Percentiles rank a stretch among this genome's conserved stretches.
Evolutionary conservation across 108 stramenopile species (phyloP).

Genomic region (Thalassiosira profunda): DNA sequence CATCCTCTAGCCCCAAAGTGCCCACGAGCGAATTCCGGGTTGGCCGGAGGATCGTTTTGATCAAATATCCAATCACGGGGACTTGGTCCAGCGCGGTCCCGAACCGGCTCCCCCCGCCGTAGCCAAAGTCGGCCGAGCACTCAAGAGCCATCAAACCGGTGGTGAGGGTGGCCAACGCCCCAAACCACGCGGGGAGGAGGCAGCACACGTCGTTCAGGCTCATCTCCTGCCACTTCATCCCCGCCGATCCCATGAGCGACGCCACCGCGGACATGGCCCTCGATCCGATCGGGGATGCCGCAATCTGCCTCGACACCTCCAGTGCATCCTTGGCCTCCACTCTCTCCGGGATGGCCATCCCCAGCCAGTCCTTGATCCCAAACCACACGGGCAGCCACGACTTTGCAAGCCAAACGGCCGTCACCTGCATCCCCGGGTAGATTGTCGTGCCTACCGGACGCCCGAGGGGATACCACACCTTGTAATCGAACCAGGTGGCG

Average conservation of each 20-base stretch:
- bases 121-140: constrained; percentile 52
- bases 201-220: constrained; percentile 95
- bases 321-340: constrained; percentile 11
- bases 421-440: constrained; percentile 98
- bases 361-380: constrained; percentile 5
- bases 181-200: constrained; percentile 94
- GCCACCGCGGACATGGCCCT: constrained; percentile 18
- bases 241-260: constrained; percentile 4
- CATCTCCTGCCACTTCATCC: constrained; percentile 53
- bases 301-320: constrained; percentile 1
- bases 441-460: constrained; percentile 98
- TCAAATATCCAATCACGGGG: constrained; percentile 55
- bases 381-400: constrained; percentile 57
- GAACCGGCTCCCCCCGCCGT: constrained; percentile 31
- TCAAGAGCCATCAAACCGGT: constrained; percentile 75
- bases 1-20: constrained; percentile 23
- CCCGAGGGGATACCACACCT: constrained; percentile 96
- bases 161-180: constrained; percentile 74
- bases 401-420: constrained; percentile 88
- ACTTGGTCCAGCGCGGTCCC: constrained; percentile 61
- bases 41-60: not conserved
- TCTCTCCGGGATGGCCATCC: constrained; percentile 1
- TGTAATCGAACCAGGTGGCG: constrained; percentile 92
- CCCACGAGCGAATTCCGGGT: not conserved
- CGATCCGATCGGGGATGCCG: constrained; percentile 2